Percentiles rank a stretch among this genome's conserved stretches.
Conservation (phyloP, 305 asterid genomes). For the Stenogyne calaminthoides region DNA sequence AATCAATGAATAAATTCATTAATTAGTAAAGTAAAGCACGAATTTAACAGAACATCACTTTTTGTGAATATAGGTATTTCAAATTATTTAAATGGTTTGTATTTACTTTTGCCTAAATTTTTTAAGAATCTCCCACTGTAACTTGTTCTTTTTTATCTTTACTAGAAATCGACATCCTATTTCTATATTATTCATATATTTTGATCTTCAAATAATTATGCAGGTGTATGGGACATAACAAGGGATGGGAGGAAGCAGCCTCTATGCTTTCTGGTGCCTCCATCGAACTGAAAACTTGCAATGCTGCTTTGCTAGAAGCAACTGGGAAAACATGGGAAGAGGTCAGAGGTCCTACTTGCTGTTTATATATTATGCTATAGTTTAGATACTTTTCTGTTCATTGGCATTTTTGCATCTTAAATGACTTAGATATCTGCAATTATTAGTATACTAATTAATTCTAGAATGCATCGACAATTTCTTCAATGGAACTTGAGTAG, state of each 20-base stretch:
- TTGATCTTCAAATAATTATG: conserved; percentile 28
- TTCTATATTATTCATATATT: conserved; percentile 8
- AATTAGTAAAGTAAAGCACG: neutral
- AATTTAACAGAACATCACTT: neutral
- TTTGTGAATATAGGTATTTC: neutral
- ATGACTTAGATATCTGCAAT: conserved; percentile 12
- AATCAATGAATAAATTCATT: neutral
- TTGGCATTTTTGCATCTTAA: neutral
- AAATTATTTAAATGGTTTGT: neutral
- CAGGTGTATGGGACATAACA: conserved; percentile 99
- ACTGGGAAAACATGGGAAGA: conserved; percentile 90
- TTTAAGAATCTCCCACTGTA: neutral
- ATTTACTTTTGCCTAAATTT: neutral
- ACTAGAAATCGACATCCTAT: neutral
- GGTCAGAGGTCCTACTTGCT: conserved; percentile 66
- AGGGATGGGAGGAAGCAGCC: conserved; percentile 99
- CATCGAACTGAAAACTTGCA: conserved; percentile 80
- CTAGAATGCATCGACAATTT: neutral
- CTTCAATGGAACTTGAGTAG: conserved; percentile 1
- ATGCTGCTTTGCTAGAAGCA: conserved; percentile 94
- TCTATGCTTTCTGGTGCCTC: conserved; percentile 80
- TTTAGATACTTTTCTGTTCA: conserved; percentile 9
- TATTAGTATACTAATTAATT: neutral
- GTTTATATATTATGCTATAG: neutral
- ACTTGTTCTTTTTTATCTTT: conserved; percentile 5